Percentiles rank a stretch among this genome's conserved stretches.
Conservation (phyloP, 345 rosid species). For the Camelina sativa region DNA sequence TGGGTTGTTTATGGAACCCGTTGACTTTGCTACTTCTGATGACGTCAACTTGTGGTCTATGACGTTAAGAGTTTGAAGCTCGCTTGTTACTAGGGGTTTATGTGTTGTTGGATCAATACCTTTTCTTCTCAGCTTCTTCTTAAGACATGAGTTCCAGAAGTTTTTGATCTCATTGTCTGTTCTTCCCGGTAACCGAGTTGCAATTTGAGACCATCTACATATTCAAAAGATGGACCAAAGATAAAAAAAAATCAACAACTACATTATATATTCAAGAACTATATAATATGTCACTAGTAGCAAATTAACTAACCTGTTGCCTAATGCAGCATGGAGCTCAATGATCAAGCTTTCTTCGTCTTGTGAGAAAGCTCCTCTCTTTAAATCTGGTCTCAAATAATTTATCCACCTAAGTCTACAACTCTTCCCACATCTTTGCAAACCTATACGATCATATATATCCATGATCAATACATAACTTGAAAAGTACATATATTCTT, state of each 20-base stretch:
- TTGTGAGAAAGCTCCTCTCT: slow-evolving; percentile 74
- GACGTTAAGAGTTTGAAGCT: slow-evolving; percentile 52
- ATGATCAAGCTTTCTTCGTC: slow-evolving; percentile 65
- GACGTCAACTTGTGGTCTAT: slow-evolving; percentile 46
- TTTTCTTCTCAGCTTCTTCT: slow-evolving; percentile 65
- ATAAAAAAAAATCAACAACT: not conserved
- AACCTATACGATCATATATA: slow-evolving; percentile 36
- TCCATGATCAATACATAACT: slow-evolving; percentile 20
- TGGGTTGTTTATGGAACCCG: slow-evolving; percentile 38
- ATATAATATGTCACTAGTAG: not conserved
- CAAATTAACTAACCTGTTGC: slow-evolving; percentile 53
- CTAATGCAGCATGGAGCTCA: slow-evolving; percentile 64
- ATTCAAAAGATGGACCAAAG: not conserved
- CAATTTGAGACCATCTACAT: slow-evolving; percentile 73
- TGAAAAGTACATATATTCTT: not conserved
- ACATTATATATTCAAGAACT: not conserved
- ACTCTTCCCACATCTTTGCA: slow-evolving; percentile 63
- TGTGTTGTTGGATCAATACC: slow-evolving; percentile 49
- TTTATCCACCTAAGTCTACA: slow-evolving; percentile 94
- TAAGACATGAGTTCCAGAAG: slow-evolving; percentile 70
- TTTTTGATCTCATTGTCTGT: slow-evolving; percentile 74
- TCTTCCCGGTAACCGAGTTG: slow-evolving; percentile 62
- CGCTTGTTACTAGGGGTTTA: slow-evolving; percentile 51
- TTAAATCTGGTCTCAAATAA: slow-evolving; percentile 89
- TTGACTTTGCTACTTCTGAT: slow-evolving; percentile 43